Evolutionary conservation across 768 basidiomycete genomes (phyloP), one percentile per base, ranked within the genome.

Genomic region (Termitomyces sp.): DNA sequence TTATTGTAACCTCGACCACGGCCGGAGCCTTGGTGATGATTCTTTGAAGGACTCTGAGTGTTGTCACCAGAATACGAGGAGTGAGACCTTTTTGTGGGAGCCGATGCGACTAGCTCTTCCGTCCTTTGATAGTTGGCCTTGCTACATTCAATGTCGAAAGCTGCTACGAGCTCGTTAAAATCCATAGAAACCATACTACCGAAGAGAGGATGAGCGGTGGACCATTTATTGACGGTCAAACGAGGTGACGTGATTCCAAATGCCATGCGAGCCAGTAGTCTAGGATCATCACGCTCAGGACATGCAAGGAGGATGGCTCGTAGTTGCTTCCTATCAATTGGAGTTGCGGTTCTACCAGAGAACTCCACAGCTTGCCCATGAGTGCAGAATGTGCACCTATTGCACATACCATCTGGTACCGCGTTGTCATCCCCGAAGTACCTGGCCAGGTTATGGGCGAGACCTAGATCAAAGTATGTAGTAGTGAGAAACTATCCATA

Each of bases 181-280:
- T 77, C 70, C 20, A 65, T 63, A 10, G 70, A 63, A 13, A 64
- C 70, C 73, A 78, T 77, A 52, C 68, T 73, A 0, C 76, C 77
- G 45, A 79, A 78, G 12, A 76, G 62, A n/a, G 73, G 70, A 53
- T 78, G 72, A 33, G 57, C 58, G 6, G 67, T 70, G 3, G 73
- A 70, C 65, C 76, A 73, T 55, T 76, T 78, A 56, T 70, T 63
- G 2, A 61, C 41, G 62, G 77, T 75, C 20, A 80, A 66, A 1
- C 79, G 69, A 18, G 75, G 58, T n/a, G 58, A 77, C 1, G 73
- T 72, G 43, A 81, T 72, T 7, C 79, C 79, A 52, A 80, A 81
- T 5, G 78, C 79, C 78, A 60, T 60, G 27, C 58, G 73, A 2
- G 79, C 77, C n/a, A 81, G 67, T 31, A 79, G 66, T 6, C 76